Evolutionary conservation across 768 basidiomycete species (phyloP), one percentile per base, ranked within the genome.

Genomic region (Lentinula raphanica): DNA sequence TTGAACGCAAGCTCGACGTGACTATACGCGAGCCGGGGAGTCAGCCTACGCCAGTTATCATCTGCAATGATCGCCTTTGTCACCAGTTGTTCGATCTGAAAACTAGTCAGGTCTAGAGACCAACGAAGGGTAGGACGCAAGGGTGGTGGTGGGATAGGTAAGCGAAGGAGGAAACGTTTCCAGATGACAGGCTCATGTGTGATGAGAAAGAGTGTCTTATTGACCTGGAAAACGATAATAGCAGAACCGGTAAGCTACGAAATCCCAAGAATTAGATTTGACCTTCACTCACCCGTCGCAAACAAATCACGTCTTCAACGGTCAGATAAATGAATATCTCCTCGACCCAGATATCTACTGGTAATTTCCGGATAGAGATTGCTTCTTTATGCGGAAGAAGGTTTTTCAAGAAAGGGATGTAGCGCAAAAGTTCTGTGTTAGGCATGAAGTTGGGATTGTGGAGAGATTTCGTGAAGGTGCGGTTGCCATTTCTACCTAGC

Each of bases 131-230:
- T 84, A 0, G 86, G 86, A 1, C 85, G 84, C 4, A 86, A 69
- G 3, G 83, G 84, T 5, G 86, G 80, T 17, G 85, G 69, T 8
- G 82, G 83, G n/a, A 84, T 72, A 25, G 74, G 74, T 60, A 86
- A 73, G n/a, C 71, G 67, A 39, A 72, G 67, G 58, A 89, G 71
- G 59, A 86, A 81, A 17, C 80, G 79, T 67, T 84, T 86, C 88
- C 88, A 89, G 39, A 88, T 82, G 46, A 81, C 70, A 17, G 86
- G 80, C 61, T 88, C 81, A 58, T 88, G 84, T 0, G 86, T 87
- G 58, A 89, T 74, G 29, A 83, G 68, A 63, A 80, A 87, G 63
- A 84, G 83, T 3, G 77, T 65, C 62, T 77, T 84, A 72, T 77
- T 82, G 29, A 83, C 81, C 88, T 87, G 31, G 23, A 40, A 46